Evolutionary conservation across 805 yeast genomes (phyloP).

Genomic region (Diddensiella transvaalensis): DNA sequence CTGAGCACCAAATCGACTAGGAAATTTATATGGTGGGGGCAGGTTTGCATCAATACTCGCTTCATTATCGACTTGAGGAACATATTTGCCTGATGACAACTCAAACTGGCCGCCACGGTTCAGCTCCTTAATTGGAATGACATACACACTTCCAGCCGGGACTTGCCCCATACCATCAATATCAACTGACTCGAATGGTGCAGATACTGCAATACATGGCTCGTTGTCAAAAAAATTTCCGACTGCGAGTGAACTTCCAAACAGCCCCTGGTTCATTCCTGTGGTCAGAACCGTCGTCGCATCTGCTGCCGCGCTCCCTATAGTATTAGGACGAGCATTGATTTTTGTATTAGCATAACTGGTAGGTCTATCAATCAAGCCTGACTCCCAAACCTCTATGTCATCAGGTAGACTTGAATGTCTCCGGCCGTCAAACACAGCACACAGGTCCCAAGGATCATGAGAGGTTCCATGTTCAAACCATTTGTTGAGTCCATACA

Average conservation of each 20-base stretch:
- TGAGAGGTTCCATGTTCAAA: conserved; percentile 31
- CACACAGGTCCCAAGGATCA: conserved; percentile 35
- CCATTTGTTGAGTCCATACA: conserved; percentile 41
- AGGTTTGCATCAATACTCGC: not conserved
- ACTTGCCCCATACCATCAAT: conserved; percentile 1
- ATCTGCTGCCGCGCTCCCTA: not conserved
- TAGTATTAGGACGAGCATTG: not conserved
- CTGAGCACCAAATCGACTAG: conserved; percentile 41
- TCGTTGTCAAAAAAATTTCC: conserved; percentile 42
- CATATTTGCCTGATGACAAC: not conserved
- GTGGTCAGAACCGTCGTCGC: conserved; percentile 17
- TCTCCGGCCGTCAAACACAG: conserved; percentile 31
- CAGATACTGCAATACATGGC: conserved; percentile 47
- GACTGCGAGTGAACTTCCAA: conserved; percentile 44
- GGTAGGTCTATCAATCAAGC: not conserved
- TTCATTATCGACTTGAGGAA: not conserved
- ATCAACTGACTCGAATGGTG: conserved; percentile 41
- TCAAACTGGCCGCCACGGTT: not conserved
- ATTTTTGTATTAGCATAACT: not conserved
- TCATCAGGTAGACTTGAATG: conserved; percentile 16
- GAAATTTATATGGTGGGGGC: not conserved
- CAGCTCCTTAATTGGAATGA: conserved; percentile 12
- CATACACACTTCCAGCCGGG: conserved; percentile 23
- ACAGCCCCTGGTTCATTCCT: conserved; percentile 35
- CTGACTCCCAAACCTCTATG: not conserved